Conservation (phyloP, 805 yeast species). For the Maudiozyma turicensis region DNA sequence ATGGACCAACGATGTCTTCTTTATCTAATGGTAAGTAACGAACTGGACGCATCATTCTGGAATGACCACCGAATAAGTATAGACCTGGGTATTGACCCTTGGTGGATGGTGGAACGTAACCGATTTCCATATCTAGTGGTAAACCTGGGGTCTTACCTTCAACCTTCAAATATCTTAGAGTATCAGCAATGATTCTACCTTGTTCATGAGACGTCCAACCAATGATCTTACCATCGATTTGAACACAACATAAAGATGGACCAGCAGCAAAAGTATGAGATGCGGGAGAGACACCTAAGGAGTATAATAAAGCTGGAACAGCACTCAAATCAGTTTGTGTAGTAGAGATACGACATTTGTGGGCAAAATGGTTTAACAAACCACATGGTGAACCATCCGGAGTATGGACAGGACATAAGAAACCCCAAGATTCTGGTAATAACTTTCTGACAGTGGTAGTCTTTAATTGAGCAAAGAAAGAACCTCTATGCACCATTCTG, state of each 20-base stretch:
- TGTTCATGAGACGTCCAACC: conserved; percentile 93
- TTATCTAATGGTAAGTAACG: conserved; percentile 79
- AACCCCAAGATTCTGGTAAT: conserved; percentile 98
- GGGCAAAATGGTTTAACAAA: conserved; percentile 89
- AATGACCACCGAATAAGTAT: conserved; percentile 79
- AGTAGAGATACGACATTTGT: conserved; percentile 85
- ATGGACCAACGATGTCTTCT: conserved; percentile 88
- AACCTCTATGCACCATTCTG: conserved; percentile 99
- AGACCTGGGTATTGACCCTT: conserved; percentile 98
- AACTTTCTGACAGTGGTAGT: conserved; percentile 95
- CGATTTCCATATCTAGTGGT: conserved; percentile 83
- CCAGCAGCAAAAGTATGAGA: conserved; percentile 73
- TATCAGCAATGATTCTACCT: conserved; percentile 78
- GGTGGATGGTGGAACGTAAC: conserved; percentile 90
- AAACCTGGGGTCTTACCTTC: conserved; percentile 59
- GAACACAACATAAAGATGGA: conserved; percentile 81
- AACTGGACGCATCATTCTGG: conserved; percentile 95
- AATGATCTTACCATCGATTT: conserved; percentile 80
- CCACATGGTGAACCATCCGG: conserved; percentile 99
- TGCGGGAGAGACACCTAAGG: conserved; percentile 75
- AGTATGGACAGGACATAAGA: conserved; percentile 96
- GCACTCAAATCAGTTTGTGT: conserved; percentile 59
- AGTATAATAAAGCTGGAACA: conserved; percentile 55
- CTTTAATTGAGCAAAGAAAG: conserved; percentile 95
- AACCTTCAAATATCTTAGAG: conserved; percentile 87